Evolutionary conservation across 2,329 filamentous ascomycete species (phyloP).

Genomic region (Corniculantispora saksenae): DNA sequence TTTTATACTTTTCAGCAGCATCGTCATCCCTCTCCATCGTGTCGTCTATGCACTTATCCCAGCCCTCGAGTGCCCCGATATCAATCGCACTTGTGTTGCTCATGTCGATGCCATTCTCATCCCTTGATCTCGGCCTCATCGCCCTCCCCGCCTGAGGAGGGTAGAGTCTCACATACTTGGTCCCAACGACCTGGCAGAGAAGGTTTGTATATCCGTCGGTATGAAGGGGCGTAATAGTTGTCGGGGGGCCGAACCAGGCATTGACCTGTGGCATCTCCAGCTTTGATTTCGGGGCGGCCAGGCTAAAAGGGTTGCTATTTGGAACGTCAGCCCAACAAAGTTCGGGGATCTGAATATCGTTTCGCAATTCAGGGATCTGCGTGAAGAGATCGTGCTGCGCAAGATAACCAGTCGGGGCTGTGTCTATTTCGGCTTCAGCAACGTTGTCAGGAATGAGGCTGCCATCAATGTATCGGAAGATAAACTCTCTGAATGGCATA

Average conservation of each 20-base stretch:
- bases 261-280: slow-evolving; percentile 70
- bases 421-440: not conserved
- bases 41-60: slow-evolving; percentile 44
- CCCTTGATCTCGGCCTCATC: slow-evolving; percentile 59
- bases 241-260: slow-evolving; percentile 87
- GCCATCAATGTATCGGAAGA: slow-evolving; percentile 58
- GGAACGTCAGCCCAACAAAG: slow-evolving; percentile 77
- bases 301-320: slow-evolving; percentile 43
- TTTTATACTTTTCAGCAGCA: slow-evolving; percentile 25
- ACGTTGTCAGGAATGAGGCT: not conserved
- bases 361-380: slow-evolving; percentile 75
- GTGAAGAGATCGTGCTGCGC: slow-evolving; percentile 87
- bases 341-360: slow-evolving; percentile 80
- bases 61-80: slow-evolving; percentile 67
- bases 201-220: slow-evolving; percentile 95
- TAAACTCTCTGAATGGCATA: slow-evolving; percentile 71
- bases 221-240: slow-evolving; percentile 89
- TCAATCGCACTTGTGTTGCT: slow-evolving; percentile 84
- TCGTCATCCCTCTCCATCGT: slow-evolving; percentile 31
- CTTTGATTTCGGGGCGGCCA: slow-evolving; percentile 33
- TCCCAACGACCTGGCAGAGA: slow-evolving; percentile 82
- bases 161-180: slow-evolving; percentile 91
- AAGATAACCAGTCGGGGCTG: slow-evolving; percentile 72
- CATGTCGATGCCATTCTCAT: slow-evolving; percentile 80
- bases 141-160: slow-evolving; percentile 60